Evolutionary conservation across 345 rosid species (phyloP), one percentile per base, ranked within the genome.

Genomic region (Populus simonii): DNA sequence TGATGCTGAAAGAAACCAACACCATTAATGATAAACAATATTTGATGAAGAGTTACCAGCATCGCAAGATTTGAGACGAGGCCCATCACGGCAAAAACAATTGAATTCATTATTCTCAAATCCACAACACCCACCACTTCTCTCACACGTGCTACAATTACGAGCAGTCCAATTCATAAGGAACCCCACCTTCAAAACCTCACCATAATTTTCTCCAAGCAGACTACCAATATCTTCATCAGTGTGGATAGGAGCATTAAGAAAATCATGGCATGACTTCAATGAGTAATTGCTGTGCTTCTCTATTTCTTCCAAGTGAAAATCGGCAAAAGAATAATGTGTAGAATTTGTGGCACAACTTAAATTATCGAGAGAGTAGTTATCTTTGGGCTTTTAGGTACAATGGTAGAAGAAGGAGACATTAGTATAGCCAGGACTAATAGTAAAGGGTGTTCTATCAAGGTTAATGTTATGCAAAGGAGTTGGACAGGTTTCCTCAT

Each of bases 101-200:
- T 86, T 51, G 7, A 81, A 90, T 45, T 77, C 82, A 20, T 74
- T 29, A 38, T 83, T 62, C 36, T 83, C 74, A 75, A 66, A 85
- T 22, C 90, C 89, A 72, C 93, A 84, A 18, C 89, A 33, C 1
- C 91, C 93, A 1, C 91, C 91, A 66, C 93, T 88, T 39, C 10
- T 63, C 41, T 67, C 73, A 66, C 92, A 90, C 63, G 78, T 51
- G 49, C 55, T 71, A 75, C 91, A 90, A 82, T 75, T 72, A 45
- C 72, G 83, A 75, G 85, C 89, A 67, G 74, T 76, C 91, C 91
- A 90, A 12, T 77, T 87, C 91, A 92, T 71, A 75, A 85, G 63
- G 73, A 91, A 87, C 5, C 96, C 97, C 74, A 39, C 83, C 80
- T 78, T 82, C 83, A 90, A 74, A 78, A 92, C 76, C 20, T 76